These are phyloP conservation scores for Arthrocladium fulminans DNA, from an alignment of 2,329 filamentous ascomycete genomes.

Conservation along the genomic window DNA sequence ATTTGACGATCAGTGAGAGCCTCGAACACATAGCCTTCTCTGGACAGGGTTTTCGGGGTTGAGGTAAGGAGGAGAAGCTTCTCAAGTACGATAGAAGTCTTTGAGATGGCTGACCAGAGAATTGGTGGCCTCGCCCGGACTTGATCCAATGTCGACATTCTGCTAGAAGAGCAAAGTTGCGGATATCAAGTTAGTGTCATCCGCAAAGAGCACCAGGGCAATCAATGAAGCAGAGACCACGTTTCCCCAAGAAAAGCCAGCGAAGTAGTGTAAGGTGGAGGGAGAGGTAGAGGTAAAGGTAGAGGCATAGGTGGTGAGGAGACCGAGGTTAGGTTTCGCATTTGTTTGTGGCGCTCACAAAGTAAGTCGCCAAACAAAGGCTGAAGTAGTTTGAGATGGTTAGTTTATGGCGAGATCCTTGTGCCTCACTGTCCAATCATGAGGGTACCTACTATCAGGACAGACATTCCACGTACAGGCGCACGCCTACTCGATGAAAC, in stretches of 20 bases:
- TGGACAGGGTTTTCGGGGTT: slow-evolving; percentile 9
- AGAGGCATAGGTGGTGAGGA: too few species aligned
- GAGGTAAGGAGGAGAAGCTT: slow-evolving; percentile 14
- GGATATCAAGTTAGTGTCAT: neutral
- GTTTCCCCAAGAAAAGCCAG: neutral
- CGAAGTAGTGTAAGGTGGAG: too few species aligned
- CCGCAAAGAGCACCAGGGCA: neutral
- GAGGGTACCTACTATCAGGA: too few species aligned
- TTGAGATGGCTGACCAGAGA: slow-evolving; percentile 13
- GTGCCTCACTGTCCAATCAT: too few species aligned
- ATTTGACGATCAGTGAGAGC: slow-evolving; percentile 13
- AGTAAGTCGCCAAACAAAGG: neutral
- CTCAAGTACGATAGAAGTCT: slow-evolving; percentile 10
- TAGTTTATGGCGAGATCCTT: neutral
- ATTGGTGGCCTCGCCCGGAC: neutral
- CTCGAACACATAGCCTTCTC: slow-evolving; percentile 15
- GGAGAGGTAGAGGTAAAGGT: too few species aligned
- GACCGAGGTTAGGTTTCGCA: neutral
- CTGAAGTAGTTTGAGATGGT: neutral
- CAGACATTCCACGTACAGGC: neutral
- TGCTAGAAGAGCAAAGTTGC: too few species aligned
- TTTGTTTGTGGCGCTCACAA: neutral
- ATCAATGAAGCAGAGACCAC: too few species aligned
- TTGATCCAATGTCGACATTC: neutral
- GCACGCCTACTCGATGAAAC: neutral